phyloP scores from a whole-genome alignment of 2,329 filamentous ascomycete species.

The Aotearoamyces nothofagi region DNA sequence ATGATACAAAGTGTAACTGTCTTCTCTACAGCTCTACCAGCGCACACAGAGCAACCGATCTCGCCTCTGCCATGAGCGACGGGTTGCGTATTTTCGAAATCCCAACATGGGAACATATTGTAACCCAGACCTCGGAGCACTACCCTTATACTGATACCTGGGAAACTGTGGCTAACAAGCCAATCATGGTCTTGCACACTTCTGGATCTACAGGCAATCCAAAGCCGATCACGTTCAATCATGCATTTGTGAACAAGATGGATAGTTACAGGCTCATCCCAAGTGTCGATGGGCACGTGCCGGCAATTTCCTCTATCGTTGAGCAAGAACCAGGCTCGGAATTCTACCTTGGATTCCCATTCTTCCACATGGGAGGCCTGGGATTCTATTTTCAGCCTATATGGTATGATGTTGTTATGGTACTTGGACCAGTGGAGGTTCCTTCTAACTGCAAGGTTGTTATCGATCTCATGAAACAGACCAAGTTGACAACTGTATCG shows the following conservation, averaged over 20 bases:
- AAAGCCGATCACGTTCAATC: conserved; percentile 23
- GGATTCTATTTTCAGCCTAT: conserved; percentile 1
- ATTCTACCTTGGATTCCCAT: conserved; percentile 1
- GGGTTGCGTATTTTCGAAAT: conserved; percentile 2
- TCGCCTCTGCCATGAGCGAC: background rate
- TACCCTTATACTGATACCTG: conserved; percentile 2
- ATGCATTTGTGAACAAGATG: conserved; percentile 20
- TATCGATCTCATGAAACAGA: conserved; percentile 2
- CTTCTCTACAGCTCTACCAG: background rate
- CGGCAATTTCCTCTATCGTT: background rate
- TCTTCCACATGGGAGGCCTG: conserved; percentile 1
- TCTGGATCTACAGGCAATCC: conserved; percentile 27
- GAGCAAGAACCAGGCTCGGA: background rate
- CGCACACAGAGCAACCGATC: background rate
- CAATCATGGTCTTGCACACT: conserved; percentile 20
- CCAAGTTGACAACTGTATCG: conserved; percentile 1
- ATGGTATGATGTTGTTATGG: conserved; percentile 2
- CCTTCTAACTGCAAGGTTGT: conserved; percentile 1
- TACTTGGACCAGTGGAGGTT: conserved; percentile 1
- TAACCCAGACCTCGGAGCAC: background rate
- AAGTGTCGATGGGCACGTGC: conserved; percentile 1
- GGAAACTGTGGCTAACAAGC: conserved; percentile 1
- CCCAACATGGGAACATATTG: conserved; percentile 1
- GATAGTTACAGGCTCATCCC: conserved; percentile 14
- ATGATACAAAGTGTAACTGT: background rate